A percentile compares a stretch with the other conserved stretches of the same genome.
phyloP scores from a whole-genome alignment of 768 basidiomycete genomes.

The Russula foetens region DNA sequence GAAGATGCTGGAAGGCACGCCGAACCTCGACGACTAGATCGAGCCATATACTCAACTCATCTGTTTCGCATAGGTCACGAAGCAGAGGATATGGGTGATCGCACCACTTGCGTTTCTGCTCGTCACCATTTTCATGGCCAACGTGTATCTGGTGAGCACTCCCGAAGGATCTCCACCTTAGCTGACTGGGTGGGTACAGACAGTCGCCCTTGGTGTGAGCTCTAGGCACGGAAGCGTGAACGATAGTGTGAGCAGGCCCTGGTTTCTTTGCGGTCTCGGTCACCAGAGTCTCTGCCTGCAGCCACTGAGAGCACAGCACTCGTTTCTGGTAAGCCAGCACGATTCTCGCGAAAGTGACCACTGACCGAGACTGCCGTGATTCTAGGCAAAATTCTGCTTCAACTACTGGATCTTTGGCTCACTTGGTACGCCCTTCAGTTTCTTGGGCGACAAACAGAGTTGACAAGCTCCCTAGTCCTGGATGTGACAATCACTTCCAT shows the following conservation, averaged over 20 bases:
- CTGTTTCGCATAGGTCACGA: conserved; percentile 31
- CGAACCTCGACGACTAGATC: background rate
- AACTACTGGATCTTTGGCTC: conserved; percentile 40
- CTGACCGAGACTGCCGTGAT: background rate
- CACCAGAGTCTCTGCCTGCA: background rate
- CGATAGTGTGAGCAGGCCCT: conserved; percentile 11
- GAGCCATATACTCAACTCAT: background rate
- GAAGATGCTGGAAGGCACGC: conserved; percentile 44
- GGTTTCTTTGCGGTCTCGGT: background rate
- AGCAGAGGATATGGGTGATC: conserved; percentile 31
- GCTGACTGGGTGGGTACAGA: background rate
- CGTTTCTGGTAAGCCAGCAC: conserved; percentile 8
- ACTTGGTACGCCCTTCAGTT: conserved; percentile 26
- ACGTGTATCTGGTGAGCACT: conserved; percentile 32
- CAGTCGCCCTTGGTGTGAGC: conserved; percentile 8
- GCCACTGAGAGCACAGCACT: conserved; percentile 15
- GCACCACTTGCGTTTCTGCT: conserved; percentile 30
- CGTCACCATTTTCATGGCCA: conserved; percentile 30
- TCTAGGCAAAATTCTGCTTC: conserved; percentile 36
- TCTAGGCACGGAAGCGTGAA: conserved; percentile 9
- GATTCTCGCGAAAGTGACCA: background rate
- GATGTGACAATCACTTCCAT: conserved; percentile 34
- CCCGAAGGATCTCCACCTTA: background rate
- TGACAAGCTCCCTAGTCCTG: conserved; percentile 27
- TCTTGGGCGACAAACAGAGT: background rate